Percentiles rank a stretch among this genome's conserved stretches.
phyloP scores from a whole-genome alignment of 352 stramenopile genomes.

The Albugo candida region DNA sequence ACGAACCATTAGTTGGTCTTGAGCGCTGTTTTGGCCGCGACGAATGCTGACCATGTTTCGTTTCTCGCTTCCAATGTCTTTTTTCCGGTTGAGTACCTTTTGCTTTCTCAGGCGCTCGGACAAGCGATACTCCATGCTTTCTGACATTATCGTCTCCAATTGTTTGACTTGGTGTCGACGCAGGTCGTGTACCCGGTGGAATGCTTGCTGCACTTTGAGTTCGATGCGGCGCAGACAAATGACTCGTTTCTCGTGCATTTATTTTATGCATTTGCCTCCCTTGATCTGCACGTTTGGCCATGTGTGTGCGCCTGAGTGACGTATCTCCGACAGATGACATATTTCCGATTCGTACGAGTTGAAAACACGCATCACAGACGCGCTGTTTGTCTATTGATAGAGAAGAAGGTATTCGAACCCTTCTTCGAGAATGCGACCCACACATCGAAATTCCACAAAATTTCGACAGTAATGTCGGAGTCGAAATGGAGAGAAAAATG shows the following conservation, averaged over 20 bases:
- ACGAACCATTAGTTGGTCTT: no score
- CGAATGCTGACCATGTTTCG: no score
- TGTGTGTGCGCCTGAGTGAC: slow-evolving; percentile 3
- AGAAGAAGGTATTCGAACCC: slow-evolving; percentile 38
- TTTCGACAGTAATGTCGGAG: slow-evolving; percentile 59
- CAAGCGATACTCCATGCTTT: no score
- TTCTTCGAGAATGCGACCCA: slow-evolving; percentile 44
- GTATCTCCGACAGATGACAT: slow-evolving; percentile 9
- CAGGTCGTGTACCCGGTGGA: no score
- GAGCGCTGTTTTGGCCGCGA: no score
- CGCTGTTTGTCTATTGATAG: slow-evolving; percentile 43
- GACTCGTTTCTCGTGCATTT: not conserved
- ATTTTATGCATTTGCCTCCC: slow-evolving; percentile 4
- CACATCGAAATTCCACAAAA: slow-evolving; percentile 59
- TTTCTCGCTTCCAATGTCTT: no score
- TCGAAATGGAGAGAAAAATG: slow-evolving; percentile 39
- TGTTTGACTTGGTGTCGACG: not conserved
- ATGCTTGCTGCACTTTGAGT: slow-evolving; percentile 1
- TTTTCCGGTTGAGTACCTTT: no score
- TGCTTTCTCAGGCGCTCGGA: no score
- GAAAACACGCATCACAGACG: slow-evolving; percentile 54
- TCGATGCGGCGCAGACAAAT: not conserved
- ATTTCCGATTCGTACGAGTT: slow-evolving; percentile 14
- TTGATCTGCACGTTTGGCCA: slow-evolving; percentile 4
- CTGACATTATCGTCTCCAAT: no score